phyloP scores from a whole-genome alignment of 2,329 filamentous ascomycete genomes.

The Aspergillus bombycis region DNA sequence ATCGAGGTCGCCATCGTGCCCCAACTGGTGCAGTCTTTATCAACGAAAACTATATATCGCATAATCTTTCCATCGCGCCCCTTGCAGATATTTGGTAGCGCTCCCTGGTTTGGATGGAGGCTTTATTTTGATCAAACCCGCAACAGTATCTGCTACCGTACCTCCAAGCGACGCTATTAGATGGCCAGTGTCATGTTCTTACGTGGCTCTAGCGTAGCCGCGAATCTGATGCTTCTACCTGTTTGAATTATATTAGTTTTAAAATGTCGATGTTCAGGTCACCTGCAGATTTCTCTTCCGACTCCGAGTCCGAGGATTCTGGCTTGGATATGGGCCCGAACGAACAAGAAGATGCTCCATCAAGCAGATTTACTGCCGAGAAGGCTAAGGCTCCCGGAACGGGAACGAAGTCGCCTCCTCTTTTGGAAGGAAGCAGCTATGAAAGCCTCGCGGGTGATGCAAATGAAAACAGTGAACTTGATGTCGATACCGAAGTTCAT shows the following conservation, averaged over 20 bases:
- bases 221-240: neutral
- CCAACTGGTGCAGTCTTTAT: neutral
- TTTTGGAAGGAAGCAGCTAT: slow-evolving; percentile 7
- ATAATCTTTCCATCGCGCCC: neutral
- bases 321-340: slow-evolving; percentile 26
- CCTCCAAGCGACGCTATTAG: neutral
- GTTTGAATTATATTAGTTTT: slow-evolving; percentile 1
- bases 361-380: neutral
- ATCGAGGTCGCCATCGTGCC: neutral
- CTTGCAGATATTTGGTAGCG: neutral
- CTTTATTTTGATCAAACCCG: neutral
- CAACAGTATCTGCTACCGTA: neutral
- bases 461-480: slow-evolving; percentile 25
- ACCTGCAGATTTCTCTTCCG: slow-evolving; percentile 43
- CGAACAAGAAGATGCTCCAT: slow-evolving; percentile 19
- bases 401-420: slow-evolving; percentile 8
- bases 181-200: slow-evolving; percentile 6
- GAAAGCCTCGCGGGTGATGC: slow-evolving; percentile 10
- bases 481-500: slow-evolving; percentile 40
- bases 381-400: slow-evolving; percentile 6
- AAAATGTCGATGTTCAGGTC: slow-evolving; percentile 47
- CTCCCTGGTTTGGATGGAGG: neutral
- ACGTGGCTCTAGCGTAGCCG: slow-evolving; percentile 4
- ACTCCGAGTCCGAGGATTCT: slow-evolving; percentile 34
- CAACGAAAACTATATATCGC: neutral